Base-by-base conservation (phyloP, 2,329 filamentous ascomycete species). In the Penicillium freii region DNA sequence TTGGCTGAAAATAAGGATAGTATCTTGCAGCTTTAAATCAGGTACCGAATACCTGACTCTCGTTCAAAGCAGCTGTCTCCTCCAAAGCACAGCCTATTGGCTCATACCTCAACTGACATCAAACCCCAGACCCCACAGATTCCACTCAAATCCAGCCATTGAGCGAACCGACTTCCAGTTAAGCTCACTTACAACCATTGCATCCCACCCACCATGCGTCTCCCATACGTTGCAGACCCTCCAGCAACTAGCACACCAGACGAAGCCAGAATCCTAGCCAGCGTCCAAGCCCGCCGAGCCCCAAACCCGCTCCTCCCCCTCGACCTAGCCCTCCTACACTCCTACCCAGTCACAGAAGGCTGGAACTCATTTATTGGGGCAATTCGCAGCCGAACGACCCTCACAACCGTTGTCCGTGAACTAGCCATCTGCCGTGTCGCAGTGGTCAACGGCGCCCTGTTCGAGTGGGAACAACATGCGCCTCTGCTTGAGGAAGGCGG, bases 351-450 rank as follows among this genome's bases (percentile, higher is more conserved):
- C 15, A 77, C 82, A 42, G 81, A 84, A 66, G 83, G 82, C 53
- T 85, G 82, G 81, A 85, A 84, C 67, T 75, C 78, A 21, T 84
- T 84, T 63, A 75, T 85, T 33, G 81, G 81, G 42, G 75, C 82
- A 38, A 82, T 85, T 44, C 80, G 83, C 44, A 82, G 80, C 1
- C 71, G 75, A 56, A 85, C 81, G 6, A 79, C 76, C 13, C 73
- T 85, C 3, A 68, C 80, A 3, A 71, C 75, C 3, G 69, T 76
- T 34, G 67, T 91, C 52, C 86, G 89, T 63, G 91, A 96, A 78
- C 80, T 92, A 19, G 87, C 89, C 63, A 92, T 96, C 66, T 91
- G 86, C 68, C 84, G 91, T 48, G 89, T 95, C 15, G 91, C 91
- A 13, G 86, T 88, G 17, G 82, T 91, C 66, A 96, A 95, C 75